A percentile compares a stretch with the other conserved stretches of the same genome.
phyloP scores from a whole-genome alignment of 371 early-diverging fungal genomes.

The Phascolomyces articulosus region DNA sequence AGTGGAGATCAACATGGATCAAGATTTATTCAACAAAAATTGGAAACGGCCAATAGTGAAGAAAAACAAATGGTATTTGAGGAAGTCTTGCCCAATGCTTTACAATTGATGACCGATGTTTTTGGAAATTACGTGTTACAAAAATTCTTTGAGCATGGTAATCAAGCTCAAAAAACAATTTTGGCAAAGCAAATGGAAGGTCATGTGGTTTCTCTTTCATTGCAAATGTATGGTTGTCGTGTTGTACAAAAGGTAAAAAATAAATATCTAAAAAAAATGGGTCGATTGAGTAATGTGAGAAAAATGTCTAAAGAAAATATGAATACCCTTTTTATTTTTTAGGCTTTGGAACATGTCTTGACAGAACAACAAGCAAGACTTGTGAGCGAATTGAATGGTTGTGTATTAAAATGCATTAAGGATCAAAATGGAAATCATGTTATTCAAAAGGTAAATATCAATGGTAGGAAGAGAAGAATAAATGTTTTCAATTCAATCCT shows the following conservation, averaged over 20 bases:
- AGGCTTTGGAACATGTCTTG: slow-evolving; percentile 92
- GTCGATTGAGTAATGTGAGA: no score
- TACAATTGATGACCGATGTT: slow-evolving; percentile 98
- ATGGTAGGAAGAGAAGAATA: background rate
- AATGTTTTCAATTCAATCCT: background rate
- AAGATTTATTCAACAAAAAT: slow-evolving; percentile 98
- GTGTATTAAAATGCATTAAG: slow-evolving; percentile 97
- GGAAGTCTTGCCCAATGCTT: slow-evolving; percentile 91
- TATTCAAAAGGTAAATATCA: slow-evolving; percentile 83
- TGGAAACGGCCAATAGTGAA: slow-evolving; percentile 91
- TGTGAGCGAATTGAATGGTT: slow-evolving; percentile 91
- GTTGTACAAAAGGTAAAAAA: slow-evolving; percentile 92
- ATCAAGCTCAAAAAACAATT: slow-evolving; percentile 84
- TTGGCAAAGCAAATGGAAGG: slow-evolving; percentile 94
- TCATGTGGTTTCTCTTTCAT: slow-evolving; percentile 89
- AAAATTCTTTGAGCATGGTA: slow-evolving; percentile 98
- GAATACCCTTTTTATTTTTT: background rate
- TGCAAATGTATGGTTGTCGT: slow-evolving; percentile 99
- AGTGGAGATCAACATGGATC: slow-evolving; percentile 99
- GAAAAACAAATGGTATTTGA: slow-evolving; percentile 97
- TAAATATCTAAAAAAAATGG: no score
- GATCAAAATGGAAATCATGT: slow-evolving; percentile 99
- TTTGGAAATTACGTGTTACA: slow-evolving; percentile 99
- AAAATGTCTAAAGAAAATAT: no score
- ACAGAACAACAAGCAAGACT: slow-evolving; percentile 89